Evolutionary conservation across 768 basidiomycete species (phyloP), one percentile per base, ranked within the genome.

Genomic region (Sporobolomyces phaffii): DNA sequence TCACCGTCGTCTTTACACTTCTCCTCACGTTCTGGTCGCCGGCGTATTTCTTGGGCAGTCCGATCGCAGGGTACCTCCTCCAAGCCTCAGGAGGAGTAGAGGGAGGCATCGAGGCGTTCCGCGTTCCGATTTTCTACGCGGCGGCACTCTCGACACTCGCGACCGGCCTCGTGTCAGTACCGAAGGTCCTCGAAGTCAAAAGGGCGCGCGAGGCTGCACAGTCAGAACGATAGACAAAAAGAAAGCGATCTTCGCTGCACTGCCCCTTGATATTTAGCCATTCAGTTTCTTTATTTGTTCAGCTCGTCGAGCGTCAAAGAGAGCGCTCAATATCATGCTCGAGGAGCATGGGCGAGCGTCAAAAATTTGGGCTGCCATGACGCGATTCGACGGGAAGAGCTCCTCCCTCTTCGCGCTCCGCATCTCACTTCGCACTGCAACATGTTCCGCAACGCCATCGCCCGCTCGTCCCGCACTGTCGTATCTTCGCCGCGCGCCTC

Each of bases 1-100:
- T 75, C 22, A 47, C 65, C 18, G 54, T 66, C 20, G 70, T 61
- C 5, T 68, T 75, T 58, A 58, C 73, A 1, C 57, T 73, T 60
- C 54, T 62, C n/a, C 13, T 50, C 28, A 44, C 48, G 22, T 22
- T 36, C 22, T 53, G 41, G 56, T 18, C 48, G n/a, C 62, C 52
- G 24, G 61, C 49, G 26, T 57, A 61, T 33, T 41, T 54, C 26
- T 48, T 70, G 45, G 75, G 75, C 10, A 43, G 67, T 0, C 75
- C 75, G 8, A 70, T 76, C 38, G 75, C 73, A 0, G 75, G 75
- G 8, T 72, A 69, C 45, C 65, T 76, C 5, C 56, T 76, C 26
- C 60, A 73, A 45, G 75, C 75, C 2, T 67, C 57, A 41, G 75
- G 73, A 36, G 75, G 73, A 1, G 57, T 64, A 17, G 47, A 62